phyloP scores from a whole-genome alignment of 768 basidiomycete genomes.

The Tubosaeta sp. region DNA sequence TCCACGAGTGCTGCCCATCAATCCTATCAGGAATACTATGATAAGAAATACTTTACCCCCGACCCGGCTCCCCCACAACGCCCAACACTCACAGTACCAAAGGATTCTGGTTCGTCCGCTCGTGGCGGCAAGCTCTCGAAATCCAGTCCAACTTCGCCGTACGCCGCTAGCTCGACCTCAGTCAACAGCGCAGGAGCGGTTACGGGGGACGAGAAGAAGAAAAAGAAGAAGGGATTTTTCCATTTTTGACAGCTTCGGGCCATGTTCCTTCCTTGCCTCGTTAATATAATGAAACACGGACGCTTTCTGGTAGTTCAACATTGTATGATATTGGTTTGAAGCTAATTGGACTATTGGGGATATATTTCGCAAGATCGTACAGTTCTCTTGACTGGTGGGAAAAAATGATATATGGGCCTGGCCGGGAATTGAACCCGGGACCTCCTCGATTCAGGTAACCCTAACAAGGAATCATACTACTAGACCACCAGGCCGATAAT shows the following conservation, averaged over 20 bases:
- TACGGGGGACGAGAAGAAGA: constrained; percentile 50
- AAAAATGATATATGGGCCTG: constrained; percentile 35
- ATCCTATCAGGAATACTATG: constrained; percentile 72
- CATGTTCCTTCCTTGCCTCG: not conserved
- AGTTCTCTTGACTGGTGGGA: too few relatives aligned
- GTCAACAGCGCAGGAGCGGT: constrained; percentile 34
- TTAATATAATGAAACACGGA: not conserved
- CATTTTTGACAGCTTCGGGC: constrained; percentile 42
- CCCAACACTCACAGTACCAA: constrained; percentile 23
- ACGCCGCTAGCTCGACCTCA: constrained; percentile 48
- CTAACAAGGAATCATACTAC: constrained; percentile 55
- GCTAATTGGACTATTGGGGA: not conserved
- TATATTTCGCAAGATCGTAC: not conserved
- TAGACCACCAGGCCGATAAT: constrained; percentile 45
- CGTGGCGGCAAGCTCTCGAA: constrained; percentile 25
- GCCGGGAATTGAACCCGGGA: constrained; percentile 59
- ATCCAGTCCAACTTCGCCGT: constrained; percentile 47
- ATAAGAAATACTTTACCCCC: constrained; percentile 64
- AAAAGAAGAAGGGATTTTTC: constrained; percentile 76
- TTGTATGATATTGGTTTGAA: constrained; percentile 10
- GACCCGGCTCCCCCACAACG: constrained; percentile 31
- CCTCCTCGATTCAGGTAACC: constrained; percentile 46
- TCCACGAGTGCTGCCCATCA: constrained; percentile 44
- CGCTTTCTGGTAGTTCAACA: not conserved
- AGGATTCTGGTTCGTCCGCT: constrained; percentile 17